Evolutionary conservation across 768 basidiomycete species (phyloP).

Genomic region (Xerocomellus dryophilus): DNA sequence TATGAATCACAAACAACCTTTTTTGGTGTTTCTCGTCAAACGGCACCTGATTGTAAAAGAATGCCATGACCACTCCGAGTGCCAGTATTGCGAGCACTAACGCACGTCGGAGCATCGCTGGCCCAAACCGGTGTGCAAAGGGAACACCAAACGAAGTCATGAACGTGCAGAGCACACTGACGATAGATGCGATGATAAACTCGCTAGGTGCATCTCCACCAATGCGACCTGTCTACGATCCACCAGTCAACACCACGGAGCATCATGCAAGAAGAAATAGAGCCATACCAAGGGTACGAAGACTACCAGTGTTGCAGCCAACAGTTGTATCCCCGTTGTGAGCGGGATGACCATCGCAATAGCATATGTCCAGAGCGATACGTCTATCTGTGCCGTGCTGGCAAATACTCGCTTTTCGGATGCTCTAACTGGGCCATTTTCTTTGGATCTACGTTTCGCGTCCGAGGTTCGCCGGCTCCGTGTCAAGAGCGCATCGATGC

Average conservation of each 20-base stretch:
- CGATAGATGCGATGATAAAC: constrained; percentile 79
- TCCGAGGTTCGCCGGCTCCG: constrained; percentile 17
- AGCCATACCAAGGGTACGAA: constrained; percentile 79
- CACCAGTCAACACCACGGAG: constrained; percentile 2
- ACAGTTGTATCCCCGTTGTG: constrained; percentile 53
- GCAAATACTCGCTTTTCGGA: neutral
- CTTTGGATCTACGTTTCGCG: neutral
- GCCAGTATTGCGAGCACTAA: constrained; percentile 46
- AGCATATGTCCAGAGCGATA: constrained; percentile 63
- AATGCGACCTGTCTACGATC: constrained; percentile 69
- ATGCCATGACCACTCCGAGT: constrained; percentile 51
- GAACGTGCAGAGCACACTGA: constrained; percentile 55
- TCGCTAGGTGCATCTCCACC: constrained; percentile 84
- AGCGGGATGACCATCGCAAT: constrained; percentile 57
- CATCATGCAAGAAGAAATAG: neutral
- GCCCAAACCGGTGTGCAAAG: constrained; percentile 71
- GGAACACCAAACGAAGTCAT: constrained; percentile 61
- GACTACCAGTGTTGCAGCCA: constrained; percentile 68
- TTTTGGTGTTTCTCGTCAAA: constrained; percentile 89
- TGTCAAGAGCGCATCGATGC: constrained; percentile 46
- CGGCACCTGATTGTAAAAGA: constrained; percentile 57
- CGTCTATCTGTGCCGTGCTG: constrained; percentile 24
- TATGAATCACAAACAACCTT: constrained; percentile 76
- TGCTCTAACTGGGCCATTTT: neutral
- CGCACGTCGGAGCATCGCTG: constrained; percentile 33